phyloP scores from a whole-genome alignment of 768 basidiomycete genomes.

The Boletus vermiculosoides region DNA sequence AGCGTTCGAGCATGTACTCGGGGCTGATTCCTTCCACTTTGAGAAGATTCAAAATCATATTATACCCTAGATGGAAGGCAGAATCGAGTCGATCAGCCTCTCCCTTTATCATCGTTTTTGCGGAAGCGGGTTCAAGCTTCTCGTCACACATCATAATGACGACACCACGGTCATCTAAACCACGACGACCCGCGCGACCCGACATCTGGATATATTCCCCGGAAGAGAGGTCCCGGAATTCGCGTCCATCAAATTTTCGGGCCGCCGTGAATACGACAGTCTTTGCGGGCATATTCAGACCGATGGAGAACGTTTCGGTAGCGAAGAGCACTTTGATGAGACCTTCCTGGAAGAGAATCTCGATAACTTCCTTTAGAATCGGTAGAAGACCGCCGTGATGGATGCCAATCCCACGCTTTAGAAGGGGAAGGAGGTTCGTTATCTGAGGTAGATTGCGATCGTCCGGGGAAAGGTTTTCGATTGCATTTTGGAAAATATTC shows the following conservation, averaged over 20 bases:
- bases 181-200: slow-evolving; percentile 94
- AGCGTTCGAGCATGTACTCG: slow-evolving; percentile 95
- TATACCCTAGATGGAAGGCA: slow-evolving; percentile 97
- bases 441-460: slow-evolving; percentile 94
- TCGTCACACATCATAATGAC: slow-evolving; percentile 99
- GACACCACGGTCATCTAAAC: slow-evolving; percentile 96
- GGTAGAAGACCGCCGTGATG: slow-evolving; percentile 98
- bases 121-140: slow-evolving; percentile 88
- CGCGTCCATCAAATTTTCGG: slow-evolving; percentile 94
- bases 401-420: slow-evolving; percentile 94
- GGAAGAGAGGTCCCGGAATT: slow-evolving; percentile 89
- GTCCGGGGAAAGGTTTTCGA: slow-evolving; percentile 80
- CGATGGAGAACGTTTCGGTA: slow-evolving; percentile 98
- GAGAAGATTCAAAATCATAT: slow-evolving; percentile 98
- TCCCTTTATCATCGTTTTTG: slow-evolving; percentile 97
- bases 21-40: slow-evolving; percentile 98
- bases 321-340: slow-evolving; percentile 98
- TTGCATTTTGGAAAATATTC: slow-evolving; percentile 92
- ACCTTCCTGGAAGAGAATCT: slow-evolving; percentile 98
- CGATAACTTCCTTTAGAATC: slow-evolving; percentile 97
- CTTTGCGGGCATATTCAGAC: slow-evolving; percentile 99
- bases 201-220: slow-evolving; percentile 99
- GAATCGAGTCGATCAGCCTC: slow-evolving; percentile 96
- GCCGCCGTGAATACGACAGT: slow-evolving; percentile 97
- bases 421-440: slow-evolving; percentile 83